Percentiles rank a stretch among this genome's conserved stretches.
Conservation (phyloP, 139 green algal species). For the Volvox reticuliferus region DNA sequence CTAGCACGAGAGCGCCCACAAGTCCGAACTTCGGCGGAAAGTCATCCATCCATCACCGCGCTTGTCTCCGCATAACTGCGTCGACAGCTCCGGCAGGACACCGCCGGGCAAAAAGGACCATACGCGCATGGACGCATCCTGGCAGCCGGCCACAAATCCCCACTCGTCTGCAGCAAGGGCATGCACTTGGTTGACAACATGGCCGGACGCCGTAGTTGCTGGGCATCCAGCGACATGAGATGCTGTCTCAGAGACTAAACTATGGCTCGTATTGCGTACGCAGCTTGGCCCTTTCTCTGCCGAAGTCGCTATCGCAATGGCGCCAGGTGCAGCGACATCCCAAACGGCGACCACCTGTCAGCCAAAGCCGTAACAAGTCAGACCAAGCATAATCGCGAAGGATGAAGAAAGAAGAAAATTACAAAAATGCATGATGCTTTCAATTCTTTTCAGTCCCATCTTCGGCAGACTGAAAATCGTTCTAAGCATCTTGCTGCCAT, state of each 20-base stretch:
- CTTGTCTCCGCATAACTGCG: background rate
- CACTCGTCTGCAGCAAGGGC: conserved; percentile 27
- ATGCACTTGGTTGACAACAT: background rate
- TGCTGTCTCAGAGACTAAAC: background rate
- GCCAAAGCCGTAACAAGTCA: background rate
- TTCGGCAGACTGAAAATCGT: too few relatives aligned
- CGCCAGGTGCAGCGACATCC: background rate
- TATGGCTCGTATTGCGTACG: background rate
- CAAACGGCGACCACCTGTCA: conserved; percentile 1
- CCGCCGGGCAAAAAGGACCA: conserved; percentile 3
- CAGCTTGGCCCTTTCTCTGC: background rate
- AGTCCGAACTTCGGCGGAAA: background rate
- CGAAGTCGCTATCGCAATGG: background rate
- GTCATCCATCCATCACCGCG: background rate
- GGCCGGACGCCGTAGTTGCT: background rate
- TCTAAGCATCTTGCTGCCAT: too few relatives aligned
- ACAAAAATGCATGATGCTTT: too few relatives aligned
- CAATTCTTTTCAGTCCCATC: too few relatives aligned
- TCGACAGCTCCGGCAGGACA: background rate
- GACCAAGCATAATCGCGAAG: too few relatives aligned
- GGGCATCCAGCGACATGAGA: too few relatives aligned
- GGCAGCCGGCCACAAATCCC: conserved; percentile 27
- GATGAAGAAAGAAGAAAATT: too few relatives aligned
- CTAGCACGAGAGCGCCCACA: background rate
- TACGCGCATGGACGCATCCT: conserved; percentile 1